A percentile compares a stretch with the other conserved stretches of the same genome.
Evolutionary conservation across 179 eudicot species (phyloP).

Genomic region (Camellia oleifera): DNA sequence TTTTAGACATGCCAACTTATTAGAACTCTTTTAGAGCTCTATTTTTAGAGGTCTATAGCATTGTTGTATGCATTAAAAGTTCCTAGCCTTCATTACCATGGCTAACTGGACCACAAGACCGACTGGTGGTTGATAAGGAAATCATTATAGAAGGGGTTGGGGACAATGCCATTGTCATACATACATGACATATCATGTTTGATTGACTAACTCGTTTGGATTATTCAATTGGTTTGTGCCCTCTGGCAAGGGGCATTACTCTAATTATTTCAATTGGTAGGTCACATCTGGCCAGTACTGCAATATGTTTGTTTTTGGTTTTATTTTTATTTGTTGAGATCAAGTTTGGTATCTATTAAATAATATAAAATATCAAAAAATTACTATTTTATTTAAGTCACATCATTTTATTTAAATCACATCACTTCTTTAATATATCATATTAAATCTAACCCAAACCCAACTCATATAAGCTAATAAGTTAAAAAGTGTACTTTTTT

Average conservation of each 20-base stretch:
- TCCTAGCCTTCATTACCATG: background rate
- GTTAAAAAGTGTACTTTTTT: too few species aligned
- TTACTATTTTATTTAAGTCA: too few species aligned
- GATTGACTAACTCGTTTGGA: background rate
- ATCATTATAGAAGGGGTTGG: background rate
- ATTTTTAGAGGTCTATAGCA: too few species aligned
- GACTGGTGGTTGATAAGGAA: background rate
- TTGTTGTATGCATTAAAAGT: background rate
- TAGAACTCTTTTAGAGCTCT: too few species aligned
- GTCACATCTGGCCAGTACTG: background rate
- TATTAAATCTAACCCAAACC: too few species aligned
- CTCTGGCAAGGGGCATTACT: background rate
- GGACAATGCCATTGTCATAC: background rate
- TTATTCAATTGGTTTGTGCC: background rate
- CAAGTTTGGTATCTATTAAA: too few species aligned
- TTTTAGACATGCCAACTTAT: too few species aligned
- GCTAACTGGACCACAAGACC: background rate
- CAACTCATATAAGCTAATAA: too few species aligned
- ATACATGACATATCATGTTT: background rate
- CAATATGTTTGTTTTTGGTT: background rate
- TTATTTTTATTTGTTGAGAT: background rate
- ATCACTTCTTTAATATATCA: too few species aligned
- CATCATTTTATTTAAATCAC: too few species aligned
- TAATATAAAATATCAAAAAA: too few species aligned
- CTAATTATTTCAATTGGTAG: background rate